Evolutionary conservation across 2,329 filamentous ascomycete species (phyloP).

Genomic region (Teratosphaeria zuluensis): DNA sequence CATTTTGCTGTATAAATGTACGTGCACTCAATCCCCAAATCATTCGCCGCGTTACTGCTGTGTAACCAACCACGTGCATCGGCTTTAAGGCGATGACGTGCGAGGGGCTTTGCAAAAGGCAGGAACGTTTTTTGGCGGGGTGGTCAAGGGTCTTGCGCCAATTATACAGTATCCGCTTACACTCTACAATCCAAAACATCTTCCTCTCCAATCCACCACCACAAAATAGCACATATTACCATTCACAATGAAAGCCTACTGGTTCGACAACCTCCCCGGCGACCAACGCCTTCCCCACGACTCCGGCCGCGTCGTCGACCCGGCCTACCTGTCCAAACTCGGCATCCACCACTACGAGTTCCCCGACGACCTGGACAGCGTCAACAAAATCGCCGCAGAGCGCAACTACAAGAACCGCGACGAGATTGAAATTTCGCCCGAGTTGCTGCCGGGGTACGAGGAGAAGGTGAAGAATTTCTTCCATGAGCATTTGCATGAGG

Average conservation of each 20-base stretch:
- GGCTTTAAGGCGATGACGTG: background rate
- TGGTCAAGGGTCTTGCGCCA: background rate
- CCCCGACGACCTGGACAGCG: constrained; percentile 50
- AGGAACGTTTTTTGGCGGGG: background rate
- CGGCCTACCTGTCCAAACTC: constrained; percentile 57
- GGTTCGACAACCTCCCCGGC: constrained; percentile 61
- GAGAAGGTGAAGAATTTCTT: constrained; percentile 92
- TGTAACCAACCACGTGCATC: background rate
- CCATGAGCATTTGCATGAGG: constrained; percentile 90
- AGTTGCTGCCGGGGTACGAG: constrained; percentile 79
- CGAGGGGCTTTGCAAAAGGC: background rate
- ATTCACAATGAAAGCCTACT: constrained; percentile 55
- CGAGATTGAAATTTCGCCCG: constrained; percentile 78
- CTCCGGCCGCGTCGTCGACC: constrained; percentile 60
- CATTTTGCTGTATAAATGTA: no score
- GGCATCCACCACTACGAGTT: constrained; percentile 73
- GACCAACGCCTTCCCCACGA: constrained; percentile 90
- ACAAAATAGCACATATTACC: background rate
- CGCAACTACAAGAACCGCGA: constrained; percentile 91
- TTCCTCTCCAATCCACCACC: background rate
- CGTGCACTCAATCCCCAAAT: no score
- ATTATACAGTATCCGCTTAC: background rate
- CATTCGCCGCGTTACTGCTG: no score
- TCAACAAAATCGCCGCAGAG: constrained; percentile 63
- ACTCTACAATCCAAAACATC: background rate